A percentile compares a stretch with the other conserved stretches of the same genome.
phyloP scores from a whole-genome alignment of 805 yeast species.

The Yarrowia hollandica region DNA sequence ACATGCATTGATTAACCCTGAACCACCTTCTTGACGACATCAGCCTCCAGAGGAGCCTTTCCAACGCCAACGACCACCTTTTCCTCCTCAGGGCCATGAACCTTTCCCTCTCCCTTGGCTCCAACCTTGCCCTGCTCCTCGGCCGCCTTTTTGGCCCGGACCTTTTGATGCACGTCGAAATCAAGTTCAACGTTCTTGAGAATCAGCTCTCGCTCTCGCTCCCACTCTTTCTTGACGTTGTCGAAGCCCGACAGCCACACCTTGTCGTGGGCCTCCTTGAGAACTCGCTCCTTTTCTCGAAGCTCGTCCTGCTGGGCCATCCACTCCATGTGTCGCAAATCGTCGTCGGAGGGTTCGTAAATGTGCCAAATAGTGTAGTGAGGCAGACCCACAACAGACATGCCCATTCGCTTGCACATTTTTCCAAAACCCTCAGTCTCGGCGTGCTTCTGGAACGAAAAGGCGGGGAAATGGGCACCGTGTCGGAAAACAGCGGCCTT shows the following conservation, averaged over 20 bases:
- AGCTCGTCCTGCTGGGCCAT: conserved; percentile 48
- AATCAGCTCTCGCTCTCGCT: conserved; percentile 63
- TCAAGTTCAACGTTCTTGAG: conserved; percentile 68
- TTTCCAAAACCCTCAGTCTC: conserved; percentile 98
- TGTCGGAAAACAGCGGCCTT: conserved; percentile 81
- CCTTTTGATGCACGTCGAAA: conserved; percentile 28
- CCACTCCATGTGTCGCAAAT: conserved; percentile 65
- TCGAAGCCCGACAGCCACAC: conserved; percentile 76
- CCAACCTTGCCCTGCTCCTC: conserved; percentile 33
- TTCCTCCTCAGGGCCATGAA: conserved; percentile 6
- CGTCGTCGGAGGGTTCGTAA: conserved; percentile 94
- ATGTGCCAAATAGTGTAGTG: conserved; percentile 97
- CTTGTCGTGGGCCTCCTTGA: conserved; percentile 42
- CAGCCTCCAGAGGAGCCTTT: neutral
- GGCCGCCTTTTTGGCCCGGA: conserved; percentile 32
- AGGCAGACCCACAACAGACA: conserved; percentile 84
- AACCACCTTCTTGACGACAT: conserved; percentile 34
- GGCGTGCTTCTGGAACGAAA: conserved; percentile 93
- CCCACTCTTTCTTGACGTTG: conserved; percentile 74
- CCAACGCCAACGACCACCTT: conserved; percentile 1
- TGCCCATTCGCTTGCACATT: conserved; percentile 84
- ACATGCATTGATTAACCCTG: conserved; percentile 35
- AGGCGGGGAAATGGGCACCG: conserved; percentile 96
- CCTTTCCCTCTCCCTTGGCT: conserved; percentile 19
- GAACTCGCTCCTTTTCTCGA: conserved; percentile 41